phyloP scores from a whole-genome alignment of 2,329 filamentous ascomycete genomes.

The Verruconis gallopava region DNA sequence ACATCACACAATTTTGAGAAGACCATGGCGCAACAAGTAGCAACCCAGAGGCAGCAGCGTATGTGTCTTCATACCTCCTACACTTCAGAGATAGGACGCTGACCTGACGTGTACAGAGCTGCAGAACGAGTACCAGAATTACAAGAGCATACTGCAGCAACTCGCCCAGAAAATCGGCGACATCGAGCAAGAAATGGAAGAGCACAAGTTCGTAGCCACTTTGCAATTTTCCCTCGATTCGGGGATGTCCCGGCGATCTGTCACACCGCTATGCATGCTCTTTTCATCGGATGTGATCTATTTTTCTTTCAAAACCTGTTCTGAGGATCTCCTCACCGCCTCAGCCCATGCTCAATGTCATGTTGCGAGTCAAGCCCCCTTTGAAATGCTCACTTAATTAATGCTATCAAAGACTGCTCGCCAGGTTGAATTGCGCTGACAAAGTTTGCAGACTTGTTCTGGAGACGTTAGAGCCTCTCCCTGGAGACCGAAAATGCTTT shows the following conservation, averaged over 20 bases:
- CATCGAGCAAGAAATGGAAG: slow-evolving; percentile 92
- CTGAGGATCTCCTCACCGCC: slow-evolving; percentile 4
- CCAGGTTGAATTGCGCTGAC: no score
- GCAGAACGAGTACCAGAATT: slow-evolving; percentile 67
- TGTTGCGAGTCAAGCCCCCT: no score
- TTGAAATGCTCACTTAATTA: no score
- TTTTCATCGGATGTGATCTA: slow-evolving; percentile 8
- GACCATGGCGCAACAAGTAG: slow-evolving; percentile 37
- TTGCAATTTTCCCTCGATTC: slow-evolving; percentile 11
- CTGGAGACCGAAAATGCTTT: slow-evolving; percentile 86
- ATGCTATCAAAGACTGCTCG: no score
- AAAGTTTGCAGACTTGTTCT: slow-evolving; percentile 61
- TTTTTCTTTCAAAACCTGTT: neutral
- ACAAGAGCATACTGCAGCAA: slow-evolving; percentile 68
- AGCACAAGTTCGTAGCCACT: slow-evolving; percentile 69
- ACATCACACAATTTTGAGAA: neutral
- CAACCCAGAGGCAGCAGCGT: slow-evolving; percentile 67
- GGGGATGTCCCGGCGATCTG: slow-evolving; percentile 12
- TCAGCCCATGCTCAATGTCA: no score
- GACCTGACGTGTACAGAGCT: slow-evolving; percentile 45
- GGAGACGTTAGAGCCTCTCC: slow-evolving; percentile 74
- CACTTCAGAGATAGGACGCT: neutral
- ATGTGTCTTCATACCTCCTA: no score
- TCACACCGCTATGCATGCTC: slow-evolving; percentile 17
- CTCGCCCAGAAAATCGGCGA: slow-evolving; percentile 94